Percentiles rank a stretch among this genome's conserved stretches.
phyloP scores from a whole-genome alignment of 257 asterid genomes.

The Ocimum tenuiflorum region DNA sequence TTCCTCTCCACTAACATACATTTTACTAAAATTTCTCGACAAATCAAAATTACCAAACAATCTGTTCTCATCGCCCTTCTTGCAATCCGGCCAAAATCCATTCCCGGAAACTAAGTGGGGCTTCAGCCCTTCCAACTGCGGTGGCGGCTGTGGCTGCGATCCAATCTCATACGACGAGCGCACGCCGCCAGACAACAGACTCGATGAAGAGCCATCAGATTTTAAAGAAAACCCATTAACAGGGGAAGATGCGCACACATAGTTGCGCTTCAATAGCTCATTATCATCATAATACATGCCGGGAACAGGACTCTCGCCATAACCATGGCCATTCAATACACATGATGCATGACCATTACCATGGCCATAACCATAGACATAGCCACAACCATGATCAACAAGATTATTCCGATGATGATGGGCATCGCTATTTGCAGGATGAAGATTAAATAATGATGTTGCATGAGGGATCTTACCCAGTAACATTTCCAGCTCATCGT shows the following conservation, averaged over 20 bases:
- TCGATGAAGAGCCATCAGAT: constrained; percentile 61
- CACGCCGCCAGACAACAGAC: constrained; percentile 44
- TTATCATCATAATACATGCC: constrained; percentile 31
- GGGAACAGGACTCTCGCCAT: constrained; percentile 22
- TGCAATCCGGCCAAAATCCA: constrained; percentile 31
- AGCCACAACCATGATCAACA: constrained; percentile 29
- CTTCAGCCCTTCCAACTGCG: constrained; percentile 38
- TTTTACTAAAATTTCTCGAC: constrained; percentile 38
- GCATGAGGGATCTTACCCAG: constrained; percentile 86
- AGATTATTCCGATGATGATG: constrained; percentile 11
- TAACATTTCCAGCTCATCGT: constrained; percentile 67
- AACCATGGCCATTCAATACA: too few species aligned
- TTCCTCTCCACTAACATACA: constrained; percentile 43
- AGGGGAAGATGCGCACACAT: constrained; percentile 50
- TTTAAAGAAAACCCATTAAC: constrained; percentile 51
- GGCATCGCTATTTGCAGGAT: constrained; percentile 21
- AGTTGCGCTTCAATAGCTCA: constrained; percentile 26
- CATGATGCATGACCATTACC: constrained; percentile 23
- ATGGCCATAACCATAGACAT: constrained; percentile 33
- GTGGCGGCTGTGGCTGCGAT: constrained; percentile 45
- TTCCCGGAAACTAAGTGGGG: constrained; percentile 28
- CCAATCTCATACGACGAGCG: constrained; percentile 43
- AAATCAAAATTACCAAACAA: constrained; percentile 33
- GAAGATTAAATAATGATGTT: constrained; percentile 44
- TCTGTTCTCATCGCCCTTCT: constrained; percentile 16